Conservation (phyloP, 2,329 filamentous ascomycete species). For the Nemania diffusa region DNA sequence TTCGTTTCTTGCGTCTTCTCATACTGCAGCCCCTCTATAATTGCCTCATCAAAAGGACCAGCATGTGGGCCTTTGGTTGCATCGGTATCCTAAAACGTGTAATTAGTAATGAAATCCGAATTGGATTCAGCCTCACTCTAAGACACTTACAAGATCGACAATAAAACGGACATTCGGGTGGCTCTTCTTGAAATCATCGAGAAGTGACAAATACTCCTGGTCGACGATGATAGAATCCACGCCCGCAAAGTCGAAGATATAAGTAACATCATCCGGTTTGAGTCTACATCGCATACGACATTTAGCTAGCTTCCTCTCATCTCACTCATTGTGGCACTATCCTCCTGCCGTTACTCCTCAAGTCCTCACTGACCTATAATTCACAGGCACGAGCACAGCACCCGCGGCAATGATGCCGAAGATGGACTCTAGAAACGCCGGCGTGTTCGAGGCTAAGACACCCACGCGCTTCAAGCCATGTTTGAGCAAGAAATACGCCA, state of each 20-base stretch:
- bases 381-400: constrained; percentile 75
- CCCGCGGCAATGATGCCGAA: constrained; percentile 88
- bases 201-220: constrained; percentile 76
- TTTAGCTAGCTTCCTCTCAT: constrained; percentile 8
- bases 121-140: not conserved
- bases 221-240: constrained; percentile 91
- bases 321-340: not conserved
- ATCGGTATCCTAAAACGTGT: constrained; percentile 75
- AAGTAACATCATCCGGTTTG: constrained; percentile 79
- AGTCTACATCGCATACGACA: constrained; percentile 35
- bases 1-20: constrained; percentile 72
- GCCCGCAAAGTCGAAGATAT: constrained; percentile 89
- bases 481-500: constrained; percentile 87
- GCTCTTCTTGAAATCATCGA: constrained; percentile 71
- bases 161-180: constrained; percentile 76
- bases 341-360: not conserved
- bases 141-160: constrained; percentile 68
- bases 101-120: not conserved
- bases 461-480: constrained; percentile 81
- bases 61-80: constrained; percentile 76
- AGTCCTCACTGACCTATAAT: constrained; percentile 56
- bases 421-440: constrained; percentile 89
- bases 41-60: constrained; percentile 84
- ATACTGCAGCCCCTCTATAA: constrained; percentile 80
- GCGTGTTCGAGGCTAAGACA: constrained; percentile 90